Evolutionary conservation across 2,329 filamentous ascomycete genomes (phyloP), one percentile per base, ranked within the genome.

Genomic region (Leptodontidium sp.): DNA sequence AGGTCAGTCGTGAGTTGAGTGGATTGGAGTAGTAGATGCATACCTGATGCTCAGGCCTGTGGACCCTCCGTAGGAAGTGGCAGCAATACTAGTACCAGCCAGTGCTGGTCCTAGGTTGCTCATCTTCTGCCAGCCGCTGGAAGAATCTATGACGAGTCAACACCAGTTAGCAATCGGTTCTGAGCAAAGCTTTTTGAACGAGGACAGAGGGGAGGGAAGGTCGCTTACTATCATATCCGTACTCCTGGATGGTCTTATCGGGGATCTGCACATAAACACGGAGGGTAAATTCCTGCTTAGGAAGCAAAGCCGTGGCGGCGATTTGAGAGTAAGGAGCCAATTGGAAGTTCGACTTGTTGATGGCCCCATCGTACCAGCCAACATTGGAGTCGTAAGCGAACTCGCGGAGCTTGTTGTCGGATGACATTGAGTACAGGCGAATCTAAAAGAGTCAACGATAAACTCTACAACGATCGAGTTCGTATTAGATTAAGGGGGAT

Each of bases 231-330:
- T 62, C 57, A n/a, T n/a, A 62, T 15, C 65, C 65, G 55, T 43
- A 67, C n/a, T 67, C 65, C 21, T 67, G 65, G 32, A 67, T 67
- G 1, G 65, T 55, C 24, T 67, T 61, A 32, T 67, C 65, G 12
- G 57, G 17, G 35, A 61, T 32, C 58, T 67, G 65, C 8, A 21
- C 65, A 57, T 62, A 67, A 21, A 67, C 29, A 47, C 65, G 47
- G 14, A 67, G 38, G 9, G 21, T 21, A 7, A 49, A 21, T n/a
- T 45, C 38, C 7, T 50, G 35, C 4, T 40, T 59, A 2, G 58
- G n/a, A 4, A 55, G 14, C 35, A 67, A 57, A 59, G 53, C 61
- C 2, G 47, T 55, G 32, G 65, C 65, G 2, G 65, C 57, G 49
- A 67, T 62, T 11, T 61, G 61, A 24, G 65, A 55, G n/a, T 67